phyloP scores from a whole-genome alignment of 148 eudicot species.

The Chenopodium berlandieri region DNA sequence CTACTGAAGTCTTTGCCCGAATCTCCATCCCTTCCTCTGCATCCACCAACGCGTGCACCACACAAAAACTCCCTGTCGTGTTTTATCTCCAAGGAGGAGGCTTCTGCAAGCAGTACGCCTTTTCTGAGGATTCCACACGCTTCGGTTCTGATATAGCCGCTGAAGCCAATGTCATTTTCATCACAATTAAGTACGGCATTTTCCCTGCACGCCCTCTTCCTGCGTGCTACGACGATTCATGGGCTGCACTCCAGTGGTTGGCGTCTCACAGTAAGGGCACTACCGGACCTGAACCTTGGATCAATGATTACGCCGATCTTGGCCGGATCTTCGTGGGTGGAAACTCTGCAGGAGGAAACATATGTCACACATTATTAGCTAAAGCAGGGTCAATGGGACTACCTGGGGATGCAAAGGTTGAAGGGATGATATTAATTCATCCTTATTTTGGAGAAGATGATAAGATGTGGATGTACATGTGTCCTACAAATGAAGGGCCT shows the following conservation, averaged over 20 bases:
- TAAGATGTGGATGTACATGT: conserved; percentile 41
- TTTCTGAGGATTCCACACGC: conserved; percentile 16
- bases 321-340: conserved; percentile 40
- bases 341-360: conserved; percentile 53
- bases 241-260: conserved; percentile 31
- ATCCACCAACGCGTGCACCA: background rate
- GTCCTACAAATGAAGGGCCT: conserved; percentile 34
- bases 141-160: conserved; percentile 20
- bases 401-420: conserved; percentile 10
- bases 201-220: conserved; percentile 23
- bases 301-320: conserved; percentile 32
- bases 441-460: conserved; percentile 42
- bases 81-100: conserved; percentile 40
- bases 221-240: conserved; percentile 28
- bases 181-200: conserved; percentile 27
- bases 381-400: conserved; percentile 29
- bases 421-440: conserved; percentile 34
- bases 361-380: conserved; percentile 31
- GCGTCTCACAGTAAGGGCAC: conserved; percentile 12
- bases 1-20: conserved; percentile 14
- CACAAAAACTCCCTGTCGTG: conserved; percentile 31
- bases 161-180: conserved; percentile 25
- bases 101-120: conserved; percentile 28
- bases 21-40: conserved; percentile 17
- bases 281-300: conserved; percentile 33